Base-by-base conservation (phyloP, 2,329 filamentous ascomycete genomes). In the Capronia coronata region DNA sequence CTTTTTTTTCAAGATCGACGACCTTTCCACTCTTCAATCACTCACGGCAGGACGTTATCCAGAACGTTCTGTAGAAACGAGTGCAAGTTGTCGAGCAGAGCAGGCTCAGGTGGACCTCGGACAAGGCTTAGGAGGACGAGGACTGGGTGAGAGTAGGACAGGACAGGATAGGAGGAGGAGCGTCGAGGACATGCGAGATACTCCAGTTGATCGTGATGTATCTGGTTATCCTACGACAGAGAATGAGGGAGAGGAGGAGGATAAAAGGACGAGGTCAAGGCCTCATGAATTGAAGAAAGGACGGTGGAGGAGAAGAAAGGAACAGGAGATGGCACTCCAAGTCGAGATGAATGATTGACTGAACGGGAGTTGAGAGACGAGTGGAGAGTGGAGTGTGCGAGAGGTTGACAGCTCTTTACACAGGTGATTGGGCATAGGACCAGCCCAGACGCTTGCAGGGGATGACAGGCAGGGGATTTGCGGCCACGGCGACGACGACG, bases 111-210 rank as follows among this genome's bases (percentile, higher is more conserved):
- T 32, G 41, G 44, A 48, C 32, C 45, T 54, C 37, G 45, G 46
- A 38, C 43, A 51, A 45, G 51, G 51, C 51, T 57, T 51, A 52
- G 49, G 47, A 52, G 49, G 49, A 44, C 23, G 47, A 52, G 49
- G 49, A 44, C 23, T 34, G 32, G 45, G 45, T 53, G 42, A 40
- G 41, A 49, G 51, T 22, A 47, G 46, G 38, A 39, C n/a, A n/a
- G n/a, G n/a, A n/a, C n/a, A 46, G 51, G 43, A 38, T 47, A 42
- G 49, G 51, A 52, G 48, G 51, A 52, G 48, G 39, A 41, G 46
- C 43, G 56, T 57, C 57, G 58, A 55, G 55, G 54, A 58, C 54
- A 48, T 50, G 40, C 40, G 38, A 57, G 58, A 57, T 55, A 58
- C 48, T 52, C 53, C 44, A 52, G 39, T 38, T 42, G 47, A 45